A percentile compares a stretch with the other conserved stretches of the same genome.
Conservation (phyloP, 73 alveolate genomes). For the Paramecium biaurelia region DNA sequence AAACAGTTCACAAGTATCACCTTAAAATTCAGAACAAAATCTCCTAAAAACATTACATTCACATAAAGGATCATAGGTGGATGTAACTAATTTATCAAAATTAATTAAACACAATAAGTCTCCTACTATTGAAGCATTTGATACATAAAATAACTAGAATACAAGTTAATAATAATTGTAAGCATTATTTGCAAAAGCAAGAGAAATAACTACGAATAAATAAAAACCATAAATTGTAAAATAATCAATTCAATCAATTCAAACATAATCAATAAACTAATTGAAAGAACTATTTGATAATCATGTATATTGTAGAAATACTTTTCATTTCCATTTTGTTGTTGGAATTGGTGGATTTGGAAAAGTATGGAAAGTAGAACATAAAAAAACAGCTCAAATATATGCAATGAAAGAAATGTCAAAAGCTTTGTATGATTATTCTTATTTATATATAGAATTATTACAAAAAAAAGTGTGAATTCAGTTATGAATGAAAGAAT, state of each 20-base stretch:
- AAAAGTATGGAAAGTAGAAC: constrained; percentile 88
- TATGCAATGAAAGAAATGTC: constrained; percentile 90
- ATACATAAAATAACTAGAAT: neutral
- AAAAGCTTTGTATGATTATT: constrained; percentile 54
- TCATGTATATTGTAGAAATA: constrained; percentile 47
- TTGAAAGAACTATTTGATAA: constrained; percentile 32
- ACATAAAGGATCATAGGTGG: constrained; percentile 42
- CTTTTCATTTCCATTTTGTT: constrained; percentile 72
- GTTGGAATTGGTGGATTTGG: constrained; percentile 92
- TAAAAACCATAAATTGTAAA: neutral
- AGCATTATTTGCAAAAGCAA: constrained; percentile 17
- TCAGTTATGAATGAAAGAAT: constrained; percentile 65
- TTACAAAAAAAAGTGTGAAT: constrained; percentile 64
- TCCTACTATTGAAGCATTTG: constrained; percentile 9
- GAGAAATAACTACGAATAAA: neutral
- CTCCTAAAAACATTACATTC: constrained; percentile 31
- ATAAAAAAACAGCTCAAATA: constrained; percentile 68
- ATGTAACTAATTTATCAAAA: constrained; percentile 25
- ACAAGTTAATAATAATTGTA: neutral
- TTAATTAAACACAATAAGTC: neutral
- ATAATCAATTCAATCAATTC: neutral
- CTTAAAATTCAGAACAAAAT: constrained; percentile 12
- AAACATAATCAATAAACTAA: neutral
- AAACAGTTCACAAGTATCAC: constrained; percentile 34
- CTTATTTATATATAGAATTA: constrained; percentile 1